These are phyloP conservation scores for Simplicillium sp. DNA, from an alignment of 2,329 filamentous ascomycete genomes.

Conservation along the genomic window DNA sequence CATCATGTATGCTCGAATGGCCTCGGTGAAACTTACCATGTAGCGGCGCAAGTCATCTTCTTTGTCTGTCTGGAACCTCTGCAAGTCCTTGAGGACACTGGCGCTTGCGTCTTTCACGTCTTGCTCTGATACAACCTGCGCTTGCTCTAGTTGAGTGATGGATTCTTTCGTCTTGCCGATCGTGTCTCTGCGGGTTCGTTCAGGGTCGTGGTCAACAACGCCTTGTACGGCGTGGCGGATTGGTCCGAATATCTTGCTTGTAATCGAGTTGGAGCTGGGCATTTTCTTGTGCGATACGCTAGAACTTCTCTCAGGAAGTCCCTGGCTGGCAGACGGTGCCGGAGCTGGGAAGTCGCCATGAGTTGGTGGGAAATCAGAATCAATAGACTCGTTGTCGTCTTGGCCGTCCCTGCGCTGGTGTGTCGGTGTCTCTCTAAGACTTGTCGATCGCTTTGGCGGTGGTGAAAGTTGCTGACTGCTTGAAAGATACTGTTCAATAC, in stretches of 20 bases:
- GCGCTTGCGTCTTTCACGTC: conserved; percentile 90
- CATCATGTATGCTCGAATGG: background rate
- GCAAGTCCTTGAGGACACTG: conserved; percentile 81
- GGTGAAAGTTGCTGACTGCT: conserved; percentile 55
- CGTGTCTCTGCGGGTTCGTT: conserved; percentile 81
- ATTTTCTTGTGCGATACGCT: conserved; percentile 61
- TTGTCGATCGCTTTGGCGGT: conserved; percentile 57
- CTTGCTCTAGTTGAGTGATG: conserved; percentile 79
- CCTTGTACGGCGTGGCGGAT: conserved; percentile 94
- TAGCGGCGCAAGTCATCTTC: conserved; percentile 89
- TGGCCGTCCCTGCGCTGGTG: conserved; percentile 45
- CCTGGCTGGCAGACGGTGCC: conserved; percentile 67
- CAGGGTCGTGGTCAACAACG: conserved; percentile 91
- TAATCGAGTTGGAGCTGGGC: conserved; percentile 81
- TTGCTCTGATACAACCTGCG: conserved; percentile 75
- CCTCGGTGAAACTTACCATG: conserved; percentile 60
- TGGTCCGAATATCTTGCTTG: conserved; percentile 86
- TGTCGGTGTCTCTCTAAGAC: conserved; percentile 39
- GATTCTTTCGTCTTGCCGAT: conserved; percentile 94
- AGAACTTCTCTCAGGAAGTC: conserved; percentile 46
- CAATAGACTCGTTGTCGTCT: conserved; percentile 82
- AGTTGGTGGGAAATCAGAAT: conserved; percentile 90
- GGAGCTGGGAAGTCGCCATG: conserved; percentile 59
- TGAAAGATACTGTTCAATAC: conserved; percentile 87
- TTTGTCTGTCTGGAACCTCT: conserved; percentile 89